Conservation (phyloP, 2,329 filamentous ascomycete genomes). For the Cytospora piceicola region DNA sequence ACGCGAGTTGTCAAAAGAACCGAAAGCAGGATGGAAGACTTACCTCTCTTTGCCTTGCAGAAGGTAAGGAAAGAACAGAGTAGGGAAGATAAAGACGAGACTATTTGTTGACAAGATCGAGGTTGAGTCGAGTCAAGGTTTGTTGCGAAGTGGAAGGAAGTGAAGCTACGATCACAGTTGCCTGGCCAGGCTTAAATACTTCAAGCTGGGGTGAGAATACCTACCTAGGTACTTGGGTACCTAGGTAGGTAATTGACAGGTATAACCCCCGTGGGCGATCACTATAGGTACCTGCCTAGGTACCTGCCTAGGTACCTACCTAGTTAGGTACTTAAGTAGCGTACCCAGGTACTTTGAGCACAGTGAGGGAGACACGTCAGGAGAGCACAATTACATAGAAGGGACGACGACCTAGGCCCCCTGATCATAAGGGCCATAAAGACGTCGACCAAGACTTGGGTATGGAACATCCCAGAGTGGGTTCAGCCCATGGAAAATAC, state of each 20-base stretch:
- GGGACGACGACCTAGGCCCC: not conserved
- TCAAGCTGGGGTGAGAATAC: not conserved
- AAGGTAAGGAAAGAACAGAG: too few species aligned
- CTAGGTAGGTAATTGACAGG: not conserved
- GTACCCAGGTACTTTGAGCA: too few species aligned
- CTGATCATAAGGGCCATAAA: not conserved
- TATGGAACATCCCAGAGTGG: not conserved
- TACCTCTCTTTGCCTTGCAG: not conserved
- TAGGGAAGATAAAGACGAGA: not conserved
- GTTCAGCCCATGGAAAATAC: not conserved
- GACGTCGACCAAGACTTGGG: not conserved
- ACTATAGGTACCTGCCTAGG: not conserved
- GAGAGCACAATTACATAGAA: not conserved
- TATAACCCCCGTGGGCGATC: not conserved
- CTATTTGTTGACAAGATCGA: not conserved
- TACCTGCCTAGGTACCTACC: too few species aligned
- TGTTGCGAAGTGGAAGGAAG: not conserved
- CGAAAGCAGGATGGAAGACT: not conserved
- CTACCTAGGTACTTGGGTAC: too few species aligned
- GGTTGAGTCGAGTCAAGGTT: not conserved
- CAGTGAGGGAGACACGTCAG: not conserved
- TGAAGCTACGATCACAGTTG: not conserved
- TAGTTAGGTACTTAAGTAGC: too few species aligned
- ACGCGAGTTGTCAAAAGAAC: not conserved
- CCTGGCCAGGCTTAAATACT: not conserved